Percentiles rank a stretch among this genome's conserved stretches.
Evolutionary conservation across 1,284 basidiomycete genomes (phyloP).

Genomic region (Ceratorhiza oryzae-sativae): DNA sequence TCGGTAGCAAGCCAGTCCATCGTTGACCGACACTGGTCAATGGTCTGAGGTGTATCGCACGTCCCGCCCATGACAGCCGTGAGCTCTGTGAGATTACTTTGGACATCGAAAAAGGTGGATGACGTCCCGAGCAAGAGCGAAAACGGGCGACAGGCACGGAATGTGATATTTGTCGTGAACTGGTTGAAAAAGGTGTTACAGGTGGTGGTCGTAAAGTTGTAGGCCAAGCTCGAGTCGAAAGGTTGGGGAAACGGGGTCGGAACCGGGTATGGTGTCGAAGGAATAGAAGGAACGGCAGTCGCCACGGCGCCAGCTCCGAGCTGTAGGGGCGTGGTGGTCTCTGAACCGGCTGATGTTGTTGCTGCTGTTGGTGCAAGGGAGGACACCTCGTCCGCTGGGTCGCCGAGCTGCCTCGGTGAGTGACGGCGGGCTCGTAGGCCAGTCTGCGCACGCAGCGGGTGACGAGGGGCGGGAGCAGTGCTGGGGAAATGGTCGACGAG

Average conservation of each 20-base stretch:
- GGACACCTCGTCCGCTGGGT: conserved; percentile 4
- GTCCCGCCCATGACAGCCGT: conserved; percentile 48
- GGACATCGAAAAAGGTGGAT: conserved; percentile 46
- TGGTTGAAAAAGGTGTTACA: conserved; percentile 50
- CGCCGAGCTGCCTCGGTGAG: neutral
- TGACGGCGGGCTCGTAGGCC: neutral
- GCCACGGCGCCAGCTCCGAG: conserved; percentile 8
- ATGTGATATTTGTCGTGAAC: conserved; percentile 49
- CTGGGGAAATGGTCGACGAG: neutral
- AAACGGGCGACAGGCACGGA: conserved; percentile 52
- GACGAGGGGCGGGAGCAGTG: conserved; percentile 3
- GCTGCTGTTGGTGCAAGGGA: conserved; percentile 5
- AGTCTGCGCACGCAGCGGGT: neutral
- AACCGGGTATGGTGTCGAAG: conserved; percentile 42
- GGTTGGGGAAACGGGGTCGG: conserved; percentile 50
- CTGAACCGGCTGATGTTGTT: neutral
- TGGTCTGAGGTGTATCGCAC: conserved; percentile 36
- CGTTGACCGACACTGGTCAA: conserved; percentile 38
- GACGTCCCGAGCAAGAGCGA: conserved; percentile 52
- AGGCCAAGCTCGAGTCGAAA: conserved; percentile 51
- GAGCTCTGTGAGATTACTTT: conserved; percentile 49
- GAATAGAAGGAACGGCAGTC: conserved; percentile 45
- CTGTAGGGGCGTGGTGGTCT: conserved; percentile 1
- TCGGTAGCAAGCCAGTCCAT: conserved; percentile 42
- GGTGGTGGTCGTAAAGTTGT: conserved; percentile 47